Base-by-base conservation (phyloP, 2,329 filamentous ascomycete genomes). In the Alternaria brassicae region DNA sequence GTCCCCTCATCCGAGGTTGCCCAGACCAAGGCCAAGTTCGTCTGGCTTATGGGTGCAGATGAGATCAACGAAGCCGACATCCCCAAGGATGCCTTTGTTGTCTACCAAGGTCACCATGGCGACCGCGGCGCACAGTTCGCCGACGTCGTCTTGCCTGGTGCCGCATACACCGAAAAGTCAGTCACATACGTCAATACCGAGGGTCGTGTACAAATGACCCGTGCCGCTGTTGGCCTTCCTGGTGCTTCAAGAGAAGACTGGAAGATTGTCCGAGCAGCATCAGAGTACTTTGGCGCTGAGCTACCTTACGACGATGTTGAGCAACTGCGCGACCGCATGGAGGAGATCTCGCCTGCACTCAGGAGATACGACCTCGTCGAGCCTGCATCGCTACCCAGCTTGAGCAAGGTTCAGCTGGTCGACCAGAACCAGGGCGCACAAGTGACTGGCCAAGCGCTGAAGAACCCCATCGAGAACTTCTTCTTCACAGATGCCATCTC, bases 71-170 rank as follows among this genome's bases (percentile, higher is more conserved):
- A 91, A 69, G 85, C 87, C 59, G 93, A 97, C 70, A 91, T 99
- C 58, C 95, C 95, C 72, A 96, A 95, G 84, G 91, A 95, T 68
- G 93, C 95, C 12, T 99, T 98, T 77, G 89, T 99, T 63, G 87
- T 99, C 72, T 99, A 99, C 84, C 95, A 99, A 81, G 95, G 95
- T 66, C 95, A 99, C 80, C 95, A 99, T 80, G 95, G 95, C 80
- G 95, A 99, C 82, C 87, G 87, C 53, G 95, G 94, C 66, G 95
- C 95, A 55, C 90, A 96, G 80, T 87, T 97, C 62, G 95, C 95
- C 48, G 94, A 99, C 73, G 88, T 99, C 58, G 87, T 99, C 68
- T 91, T 99, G 19, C 95, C 95, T 27, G 94, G 93, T 68, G 93
- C 93, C 50, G 93, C 95, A 12, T 99, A 97, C 83, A 98, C 94